Base-by-base conservation (phyloP, 805 yeast species). In the baker's yeast (Saccharomyces cerevisiae) region DNA sequence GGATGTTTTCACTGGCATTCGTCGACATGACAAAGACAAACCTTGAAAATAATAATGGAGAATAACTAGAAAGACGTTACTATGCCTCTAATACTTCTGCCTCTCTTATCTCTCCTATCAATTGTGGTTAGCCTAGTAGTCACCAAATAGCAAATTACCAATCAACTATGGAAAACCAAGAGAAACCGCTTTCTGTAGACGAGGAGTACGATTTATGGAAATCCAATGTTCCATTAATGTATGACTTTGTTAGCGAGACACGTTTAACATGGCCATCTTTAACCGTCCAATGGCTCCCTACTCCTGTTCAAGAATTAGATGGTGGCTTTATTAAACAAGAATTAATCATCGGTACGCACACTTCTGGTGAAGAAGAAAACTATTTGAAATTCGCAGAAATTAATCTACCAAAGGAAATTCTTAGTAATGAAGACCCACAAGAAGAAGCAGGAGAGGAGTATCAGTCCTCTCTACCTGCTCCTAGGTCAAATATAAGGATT, bases 231-330 rank as follows among this genome's bases (percentile, higher is more conserved):
- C 84, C 87, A 11, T 82, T 77, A 61, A 86, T 87, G 94, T 87
- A 87, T 60, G 90, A 87, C 61, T 87, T 84, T 65, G 89, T 87
- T 31, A 81, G 86, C 50, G 94, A 87, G 64, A 85, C 92, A 0
- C 88, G 86, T 2, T 71, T 87, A 48, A 80, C 84, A 11, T 87
- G 95, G 95, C 95, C 96, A 1, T 83, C 91, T 2, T 73, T 87
- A 50, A 84, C 92, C 1, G 77, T 85, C 4, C 88, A 87, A 68
- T 87, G 94, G 91, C 67, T 85, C 6, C 91, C 90, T 0, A 36
- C 43, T 8, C 43, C 43, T 36, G 24, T 36, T 17, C 43, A 36
- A 30, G 47, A 47, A 6, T 27, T 46, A 2, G 73, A 72, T 53
- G 29, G 48, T 31, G 59, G 56, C 2, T 29, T 50, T 5, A 70